Evolutionary conservation across 2,329 filamentous ascomycete species (phyloP), one percentile per base, ranked within the genome.

Genomic region (Diplocarpon rosae): DNA sequence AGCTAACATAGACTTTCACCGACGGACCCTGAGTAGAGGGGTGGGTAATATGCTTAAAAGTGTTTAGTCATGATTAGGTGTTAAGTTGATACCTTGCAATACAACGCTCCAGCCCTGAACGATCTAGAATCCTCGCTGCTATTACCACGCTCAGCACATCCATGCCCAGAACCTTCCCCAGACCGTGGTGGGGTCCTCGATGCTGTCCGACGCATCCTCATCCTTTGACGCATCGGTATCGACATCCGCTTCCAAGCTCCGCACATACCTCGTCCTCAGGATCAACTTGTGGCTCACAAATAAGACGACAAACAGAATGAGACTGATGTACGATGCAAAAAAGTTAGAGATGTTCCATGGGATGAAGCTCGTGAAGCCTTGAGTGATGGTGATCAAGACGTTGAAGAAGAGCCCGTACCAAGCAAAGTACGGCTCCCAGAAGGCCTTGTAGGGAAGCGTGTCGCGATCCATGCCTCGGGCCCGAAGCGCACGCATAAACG

Each of bases 351-450:
- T 72, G 55, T 65, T 68, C 75, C 80, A 85, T 7, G 64, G 66
- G 33, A 85, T 78, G 58, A 83, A 85, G 5, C 73, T 71, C 9
- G 76, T 77, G 63, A 85, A 85, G 3, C 81, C 82, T 57, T 79
- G 79, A 0, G 81, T 84, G 16, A 85, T 48, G 41, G 78, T 70
- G 49, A 85, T 78, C 39, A 84, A 60, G 2, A 73, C 49, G 61
- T 73, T 80, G 64, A 82, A 80, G 59, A 78, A 74, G 3, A 83
- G 66, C 2, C 80, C 80, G 54, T 80, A 82, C 63, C 69, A 79
- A 1, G 79, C 72, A 35, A 81, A 68, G 56, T 67, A 84, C 0
- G 80, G 80, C 62, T 83, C 78, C 47, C 74, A 64, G 9, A 75
- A 68, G 1, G 79, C 77, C 20, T 65, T 66, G 62, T 81, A 85